phyloP scores from a whole-genome alignment of 768 basidiomycete species.

The Pulveroboletus ravenelii region DNA sequence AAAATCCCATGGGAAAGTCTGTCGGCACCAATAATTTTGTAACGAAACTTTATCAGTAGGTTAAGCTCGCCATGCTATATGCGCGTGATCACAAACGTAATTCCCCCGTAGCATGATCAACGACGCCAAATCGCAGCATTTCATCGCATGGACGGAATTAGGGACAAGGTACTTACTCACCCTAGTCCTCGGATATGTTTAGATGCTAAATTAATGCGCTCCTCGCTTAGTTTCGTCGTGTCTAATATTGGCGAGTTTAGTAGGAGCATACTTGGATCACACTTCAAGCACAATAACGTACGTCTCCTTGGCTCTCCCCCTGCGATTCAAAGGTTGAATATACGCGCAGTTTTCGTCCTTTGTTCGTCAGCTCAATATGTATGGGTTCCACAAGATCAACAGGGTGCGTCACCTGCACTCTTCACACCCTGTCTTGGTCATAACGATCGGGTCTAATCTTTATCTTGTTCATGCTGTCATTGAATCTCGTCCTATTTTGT shows the following conservation, averaged over 20 bases:
- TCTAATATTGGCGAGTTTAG: slow-evolving; percentile 85
- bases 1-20: slow-evolving; percentile 62
- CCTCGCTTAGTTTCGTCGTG: slow-evolving; percentile 60
- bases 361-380: slow-evolving; percentile 94
- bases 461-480: not conserved
- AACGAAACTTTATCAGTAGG: slow-evolving; percentile 82
- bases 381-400: slow-evolving; percentile 93
- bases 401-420: slow-evolving; percentile 45
- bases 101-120: slow-evolving; percentile 67
- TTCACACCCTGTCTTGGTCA: not conserved
- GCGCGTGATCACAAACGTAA: not conserved
- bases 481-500: not conserved
- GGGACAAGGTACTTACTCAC: slow-evolving; percentile 51
- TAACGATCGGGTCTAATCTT: slow-evolving; percentile 11
- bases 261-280: slow-evolving; percentile 74
- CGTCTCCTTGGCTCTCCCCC: slow-evolving; percentile 30
- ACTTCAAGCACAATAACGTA: slow-evolving; percentile 90
- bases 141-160: slow-evolving; percentile 78
- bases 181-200: not conserved
- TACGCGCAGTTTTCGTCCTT: slow-evolving; percentile 79
- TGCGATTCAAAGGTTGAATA: not conserved
- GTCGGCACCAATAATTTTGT: slow-evolving; percentile 77
- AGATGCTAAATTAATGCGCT: not conserved
- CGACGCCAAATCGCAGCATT: slow-evolving; percentile 72
- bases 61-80: slow-evolving; percentile 8